These are phyloP conservation scores for Platanus orientalis DNA, from an alignment of 164 flowering plant genomes.

Conservation along the genomic window DNA sequence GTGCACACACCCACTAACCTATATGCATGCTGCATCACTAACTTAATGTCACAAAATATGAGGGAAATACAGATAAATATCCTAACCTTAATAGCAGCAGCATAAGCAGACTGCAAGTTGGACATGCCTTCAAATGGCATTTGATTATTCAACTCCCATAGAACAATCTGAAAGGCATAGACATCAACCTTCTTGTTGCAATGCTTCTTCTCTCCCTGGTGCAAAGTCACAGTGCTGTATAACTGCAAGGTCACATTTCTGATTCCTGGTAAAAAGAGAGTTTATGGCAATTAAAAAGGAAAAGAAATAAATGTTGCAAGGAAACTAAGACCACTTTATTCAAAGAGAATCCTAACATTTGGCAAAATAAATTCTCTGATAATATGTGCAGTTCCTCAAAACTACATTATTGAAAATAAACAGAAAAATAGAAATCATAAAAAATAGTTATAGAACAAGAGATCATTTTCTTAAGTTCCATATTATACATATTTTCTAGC, in stretches of 20 bases:
- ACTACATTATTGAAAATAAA: too few species aligned
- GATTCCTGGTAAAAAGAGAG: constrained; percentile 20
- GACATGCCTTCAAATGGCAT: constrained; percentile 99
- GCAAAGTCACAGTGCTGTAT: constrained; percentile 93
- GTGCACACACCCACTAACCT: too few species aligned
- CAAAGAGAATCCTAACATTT: neutral
- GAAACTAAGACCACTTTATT: neutral
- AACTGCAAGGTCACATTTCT: constrained; percentile 49
- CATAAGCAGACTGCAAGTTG: constrained; percentile 97
- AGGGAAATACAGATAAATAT: too few species aligned
- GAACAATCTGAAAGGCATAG: constrained; percentile 90
- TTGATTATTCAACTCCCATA: constrained; percentile 91
- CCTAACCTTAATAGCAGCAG: too few species aligned
- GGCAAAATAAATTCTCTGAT: neutral
- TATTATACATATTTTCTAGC: too few species aligned
- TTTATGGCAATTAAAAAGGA: constrained; percentile 10
- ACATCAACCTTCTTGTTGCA: constrained; percentile 94
- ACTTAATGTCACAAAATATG: too few species aligned
- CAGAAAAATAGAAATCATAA: too few species aligned
- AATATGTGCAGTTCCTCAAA: neutral
- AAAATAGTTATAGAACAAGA: too few species aligned
- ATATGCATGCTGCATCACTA: too few species aligned
- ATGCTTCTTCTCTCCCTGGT: constrained; percentile 94
- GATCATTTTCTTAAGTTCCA: too few species aligned
- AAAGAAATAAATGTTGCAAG: neutral